These are phyloP conservation scores for Amylostereum areolatum DNA, from an alignment of 1,284 basidiomycete species.

Conservation along the genomic window DNA sequence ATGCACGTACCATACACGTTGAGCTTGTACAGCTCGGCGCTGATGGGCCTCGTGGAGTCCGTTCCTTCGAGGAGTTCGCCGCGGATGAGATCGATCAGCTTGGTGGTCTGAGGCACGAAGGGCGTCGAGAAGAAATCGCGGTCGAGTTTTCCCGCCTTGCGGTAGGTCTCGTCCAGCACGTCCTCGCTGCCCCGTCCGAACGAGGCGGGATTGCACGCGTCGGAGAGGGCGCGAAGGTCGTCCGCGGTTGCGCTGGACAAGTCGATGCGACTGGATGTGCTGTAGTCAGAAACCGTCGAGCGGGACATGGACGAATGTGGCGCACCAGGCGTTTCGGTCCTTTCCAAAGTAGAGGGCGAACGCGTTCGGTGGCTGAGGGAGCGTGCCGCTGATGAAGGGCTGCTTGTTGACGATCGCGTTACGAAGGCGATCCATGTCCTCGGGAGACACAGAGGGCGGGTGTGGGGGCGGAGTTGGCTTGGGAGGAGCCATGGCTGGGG, in stretches of 20 bases:
- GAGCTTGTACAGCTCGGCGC: slow-evolving; percentile 21
- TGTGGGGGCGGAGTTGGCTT: too few relatives aligned
- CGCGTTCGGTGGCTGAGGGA: not conserved
- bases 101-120: slow-evolving; percentile 11
- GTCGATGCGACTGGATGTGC: not conserved
- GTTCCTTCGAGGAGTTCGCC: slow-evolving; percentile 13
- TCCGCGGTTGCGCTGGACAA: not conserved
- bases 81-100: slow-evolving; percentile 11
- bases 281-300: too few relatives aligned
- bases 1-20: slow-evolving; percentile 23
- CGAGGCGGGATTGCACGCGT: slow-evolving; percentile 16
- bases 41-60: slow-evolving; percentile 7
- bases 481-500: too few relatives aligned
- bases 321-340: too few relatives aligned
- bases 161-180: slow-evolving; percentile 19
- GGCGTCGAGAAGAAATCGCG: slow-evolving; percentile 13
- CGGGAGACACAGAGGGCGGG: too few relatives aligned
- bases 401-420: too few relatives aligned
- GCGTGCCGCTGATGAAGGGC: slow-evolving; percentile 1
- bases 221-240: not conserved
- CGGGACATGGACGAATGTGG: too few relatives aligned
- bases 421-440: too few relatives aligned
- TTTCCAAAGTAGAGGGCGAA: slow-evolving; percentile 7
- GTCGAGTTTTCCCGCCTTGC: slow-evolving; percentile 20
- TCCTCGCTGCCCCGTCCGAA: slow-evolving; percentile 16